These are phyloP conservation scores for Agaricus blazei DNA, from an alignment of 768 basidiomycete species.

Conservation along the genomic window DNA sequence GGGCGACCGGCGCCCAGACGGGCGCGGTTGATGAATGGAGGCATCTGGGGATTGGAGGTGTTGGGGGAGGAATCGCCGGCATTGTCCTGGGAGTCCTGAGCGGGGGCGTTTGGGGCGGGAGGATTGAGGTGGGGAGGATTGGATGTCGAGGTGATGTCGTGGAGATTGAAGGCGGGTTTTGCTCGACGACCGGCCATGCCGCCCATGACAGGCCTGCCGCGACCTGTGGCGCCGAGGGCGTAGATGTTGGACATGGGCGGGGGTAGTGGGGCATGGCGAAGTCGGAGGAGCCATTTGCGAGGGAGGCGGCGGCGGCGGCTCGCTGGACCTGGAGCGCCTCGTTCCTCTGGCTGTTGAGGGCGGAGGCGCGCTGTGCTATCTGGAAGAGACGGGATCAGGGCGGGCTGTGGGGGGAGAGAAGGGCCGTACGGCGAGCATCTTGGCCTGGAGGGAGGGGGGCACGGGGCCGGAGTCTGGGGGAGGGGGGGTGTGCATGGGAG, in stretches of 20 bases:
- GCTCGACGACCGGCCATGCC: slow-evolving; percentile 40
- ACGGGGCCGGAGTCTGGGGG: slow-evolving; percentile 51
- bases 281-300: not conserved
- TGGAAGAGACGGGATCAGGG: not conserved
- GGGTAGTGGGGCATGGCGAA: slow-evolving; percentile 20
- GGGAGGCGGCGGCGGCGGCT: not conserved
- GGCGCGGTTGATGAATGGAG: not conserved
- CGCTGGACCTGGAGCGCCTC: slow-evolving; percentile 11
- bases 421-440: slow-evolving; percentile 77
- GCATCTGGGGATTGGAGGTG: not conserved
- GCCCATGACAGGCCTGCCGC: slow-evolving; percentile 13
- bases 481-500: slow-evolving; percentile 11
- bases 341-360: slow-evolving; percentile 8
- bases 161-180: slow-evolving; percentile 57
- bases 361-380: slow-evolving; percentile 10
- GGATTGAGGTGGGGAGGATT: not conserved
- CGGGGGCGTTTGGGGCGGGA: not conserved
- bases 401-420: slow-evolving; percentile 20
- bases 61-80: not conserved
- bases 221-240: slow-evolving; percentile 16
- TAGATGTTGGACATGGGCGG: slow-evolving; percentile 10
- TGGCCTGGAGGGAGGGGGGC: slow-evolving; percentile 86
- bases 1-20: slow-evolving; percentile 50
- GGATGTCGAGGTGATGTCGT: slow-evolving; percentile 38
- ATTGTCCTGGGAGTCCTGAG: not conserved